Percentiles rank a stretch among this genome's conserved stretches.
These are phyloP conservation scores for Dactylorhiza incarnata DNA, from an alignment of 106 monocot genomes.

Conservation along the genomic window DNA sequence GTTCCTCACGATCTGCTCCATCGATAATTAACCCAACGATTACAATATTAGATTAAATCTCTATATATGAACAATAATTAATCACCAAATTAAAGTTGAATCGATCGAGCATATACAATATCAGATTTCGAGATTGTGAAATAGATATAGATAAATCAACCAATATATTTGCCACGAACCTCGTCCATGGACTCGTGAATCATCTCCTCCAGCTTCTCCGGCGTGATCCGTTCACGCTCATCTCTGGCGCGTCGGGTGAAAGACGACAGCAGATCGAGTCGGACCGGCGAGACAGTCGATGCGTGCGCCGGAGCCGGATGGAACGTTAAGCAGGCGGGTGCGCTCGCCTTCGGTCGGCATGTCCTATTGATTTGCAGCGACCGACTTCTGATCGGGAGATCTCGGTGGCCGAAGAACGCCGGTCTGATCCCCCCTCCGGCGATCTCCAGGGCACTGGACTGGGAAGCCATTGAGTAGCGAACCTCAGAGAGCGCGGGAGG, in stretches of 20 bases:
- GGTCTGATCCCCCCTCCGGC: background rate
- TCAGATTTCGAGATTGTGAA: no score
- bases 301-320: background rate
- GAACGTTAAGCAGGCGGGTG: background rate
- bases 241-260: background rate
- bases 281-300: background rate
- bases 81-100: background rate
- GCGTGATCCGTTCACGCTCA: slow-evolving; percentile 9
- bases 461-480: no score
- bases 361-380: background rate
- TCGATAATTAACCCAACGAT: background rate
- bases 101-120: background rate
- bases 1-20: slow-evolving; percentile 55
- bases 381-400: background rate
- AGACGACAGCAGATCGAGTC: background rate
- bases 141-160: no score
- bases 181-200: slow-evolving; percentile 42
- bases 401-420: background rate
- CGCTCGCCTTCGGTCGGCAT: background rate
- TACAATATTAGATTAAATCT: no score
- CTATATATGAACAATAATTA: no score
- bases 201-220: slow-evolving; percentile 54
- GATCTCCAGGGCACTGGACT: background rate
- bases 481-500: no score
- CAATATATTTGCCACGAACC: slow-evolving; percentile 26